Percentiles rank a stretch among this genome's conserved stretches.
Evolutionary conservation across 768 basidiomycete genomes (phyloP).

Genomic region (Lepiota brunneoincarnata): DNA sequence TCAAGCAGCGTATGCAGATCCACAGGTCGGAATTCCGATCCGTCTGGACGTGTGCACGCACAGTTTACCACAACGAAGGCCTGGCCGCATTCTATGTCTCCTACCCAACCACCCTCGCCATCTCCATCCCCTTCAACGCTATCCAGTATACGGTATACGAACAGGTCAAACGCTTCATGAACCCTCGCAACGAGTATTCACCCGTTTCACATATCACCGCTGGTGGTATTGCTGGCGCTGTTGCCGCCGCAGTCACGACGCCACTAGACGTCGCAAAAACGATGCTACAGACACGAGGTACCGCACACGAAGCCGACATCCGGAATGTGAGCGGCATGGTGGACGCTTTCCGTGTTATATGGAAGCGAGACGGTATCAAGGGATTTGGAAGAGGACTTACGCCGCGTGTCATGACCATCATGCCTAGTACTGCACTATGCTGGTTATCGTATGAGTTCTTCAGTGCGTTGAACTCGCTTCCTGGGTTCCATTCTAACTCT

Average conservation of each 20-base stretch:
- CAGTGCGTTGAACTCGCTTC: conserved; percentile 58
- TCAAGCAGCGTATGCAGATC: conserved; percentile 99
- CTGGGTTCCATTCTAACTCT: conserved; percentile 8
- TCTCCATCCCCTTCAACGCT: conserved; percentile 97
- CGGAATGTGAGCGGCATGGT: conserved; percentile 79
- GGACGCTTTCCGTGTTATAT: conserved; percentile 88
- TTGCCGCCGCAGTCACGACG: conserved; percentile 94
- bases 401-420: conserved; percentile 89
- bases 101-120: conserved; percentile 95
- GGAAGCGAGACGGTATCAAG: conserved; percentile 77
- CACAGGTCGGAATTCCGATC: conserved; percentile 91
- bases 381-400: conserved; percentile 88
- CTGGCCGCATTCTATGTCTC: conserved; percentile 94
- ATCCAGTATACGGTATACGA: conserved; percentile 98
- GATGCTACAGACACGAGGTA: conserved; percentile 90
- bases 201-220: conserved; percentile 91
- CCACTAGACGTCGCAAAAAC: conserved; percentile 98
- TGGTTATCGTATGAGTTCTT: conserved; percentile 99
- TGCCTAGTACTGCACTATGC: conserved; percentile 96
- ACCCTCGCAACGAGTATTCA: conserved; percentile 84
- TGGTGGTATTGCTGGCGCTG: conserved; percentile 88
- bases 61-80: conserved; percentile 85
- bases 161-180: conserved; percentile 81
- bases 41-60: conserved; percentile 79
- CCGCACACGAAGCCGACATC: conserved; percentile 83